phyloP scores from a whole-genome alignment of 1,284 basidiomycete genomes.

The Golubevia pallescens region DNA sequence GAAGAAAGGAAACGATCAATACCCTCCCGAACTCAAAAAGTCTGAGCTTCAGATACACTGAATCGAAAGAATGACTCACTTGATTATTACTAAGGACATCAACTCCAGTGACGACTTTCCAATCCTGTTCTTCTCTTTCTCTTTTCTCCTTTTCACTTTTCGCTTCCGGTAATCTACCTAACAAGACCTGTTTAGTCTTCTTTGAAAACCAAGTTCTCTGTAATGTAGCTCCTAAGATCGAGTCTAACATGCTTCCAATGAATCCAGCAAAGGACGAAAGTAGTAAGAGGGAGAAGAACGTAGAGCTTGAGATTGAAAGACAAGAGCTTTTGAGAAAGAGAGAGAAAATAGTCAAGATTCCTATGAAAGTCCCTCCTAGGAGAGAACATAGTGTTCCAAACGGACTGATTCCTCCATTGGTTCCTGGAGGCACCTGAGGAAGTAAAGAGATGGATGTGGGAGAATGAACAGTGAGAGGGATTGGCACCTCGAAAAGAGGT shows the following conservation, averaged over 20 bases:
- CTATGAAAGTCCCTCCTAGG: slow-evolving; percentile 71
- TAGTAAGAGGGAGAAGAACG: slow-evolving; percentile 67
- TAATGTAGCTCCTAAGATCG: slow-evolving; percentile 82
- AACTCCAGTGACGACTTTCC: slow-evolving; percentile 73
- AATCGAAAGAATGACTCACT: too few relatives aligned
- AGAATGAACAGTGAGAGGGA: too few relatives aligned
- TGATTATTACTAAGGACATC: slow-evolving; percentile 82
- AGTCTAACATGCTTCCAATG: slow-evolving; percentile 79
- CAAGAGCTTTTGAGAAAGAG: slow-evolving; percentile 11
- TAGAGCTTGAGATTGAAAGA: slow-evolving; percentile 30
- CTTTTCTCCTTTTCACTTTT: not conserved
- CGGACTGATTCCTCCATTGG: slow-evolving; percentile 83
- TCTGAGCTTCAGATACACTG: too few relatives aligned
- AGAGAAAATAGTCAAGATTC: slow-evolving; percentile 8
- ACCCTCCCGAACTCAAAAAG: too few relatives aligned
- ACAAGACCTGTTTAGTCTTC: slow-evolving; percentile 72
- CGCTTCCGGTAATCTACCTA: slow-evolving; percentile 15
- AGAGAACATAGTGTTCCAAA: slow-evolving; percentile 78
- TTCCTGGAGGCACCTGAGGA: slow-evolving; percentile 87
- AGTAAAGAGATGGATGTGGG: too few relatives aligned
- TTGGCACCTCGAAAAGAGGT: too few relatives aligned
- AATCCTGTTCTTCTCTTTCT: slow-evolving; percentile 69
- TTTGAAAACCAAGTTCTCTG: slow-evolving; percentile 80
- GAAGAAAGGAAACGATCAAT: too few relatives aligned
- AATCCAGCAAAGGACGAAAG: slow-evolving; percentile 75